Percentiles rank a stretch among this genome's conserved stretches.
Conservation (phyloP, 345 rosid species). For the Eucalyptus decipiens region DNA sequence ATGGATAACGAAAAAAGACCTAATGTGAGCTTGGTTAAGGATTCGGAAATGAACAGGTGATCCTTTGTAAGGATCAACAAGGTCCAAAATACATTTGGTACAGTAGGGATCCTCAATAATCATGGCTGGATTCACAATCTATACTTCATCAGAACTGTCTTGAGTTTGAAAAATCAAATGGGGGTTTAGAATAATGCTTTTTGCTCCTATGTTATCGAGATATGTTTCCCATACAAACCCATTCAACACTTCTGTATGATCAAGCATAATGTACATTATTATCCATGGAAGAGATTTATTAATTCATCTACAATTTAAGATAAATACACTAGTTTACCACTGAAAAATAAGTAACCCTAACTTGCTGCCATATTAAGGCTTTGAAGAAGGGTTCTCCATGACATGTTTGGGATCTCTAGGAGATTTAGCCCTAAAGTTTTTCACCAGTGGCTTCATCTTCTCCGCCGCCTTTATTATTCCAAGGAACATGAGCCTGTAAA, state of each 20-base stretch:
- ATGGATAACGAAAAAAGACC: neutral
- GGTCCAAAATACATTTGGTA: neutral
- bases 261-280: neutral
- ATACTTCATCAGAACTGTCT: neutral
- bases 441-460: too few species aligned
- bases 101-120: neutral
- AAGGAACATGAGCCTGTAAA: too few species aligned
- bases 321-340: neutral
- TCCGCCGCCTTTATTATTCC: too few species aligned
- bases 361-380: too few species aligned
- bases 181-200: neutral
- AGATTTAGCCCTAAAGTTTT: too few species aligned
- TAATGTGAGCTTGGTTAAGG: neutral
- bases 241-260: neutral
- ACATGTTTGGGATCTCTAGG: too few species aligned
- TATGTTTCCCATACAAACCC: neutral
- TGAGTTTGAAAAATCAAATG: neutral
- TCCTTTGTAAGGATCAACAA: neutral
- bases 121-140: neutral
- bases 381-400: too few species aligned
- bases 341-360: too few species aligned
- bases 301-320: neutral
- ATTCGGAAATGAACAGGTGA: neutral
- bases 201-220: neutral
- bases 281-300: neutral